Evolutionary conservation across 2,329 filamentous ascomycete genomes (phyloP), one percentile per base, ranked within the genome.

Genomic region (Cladosporium sp.): DNA sequence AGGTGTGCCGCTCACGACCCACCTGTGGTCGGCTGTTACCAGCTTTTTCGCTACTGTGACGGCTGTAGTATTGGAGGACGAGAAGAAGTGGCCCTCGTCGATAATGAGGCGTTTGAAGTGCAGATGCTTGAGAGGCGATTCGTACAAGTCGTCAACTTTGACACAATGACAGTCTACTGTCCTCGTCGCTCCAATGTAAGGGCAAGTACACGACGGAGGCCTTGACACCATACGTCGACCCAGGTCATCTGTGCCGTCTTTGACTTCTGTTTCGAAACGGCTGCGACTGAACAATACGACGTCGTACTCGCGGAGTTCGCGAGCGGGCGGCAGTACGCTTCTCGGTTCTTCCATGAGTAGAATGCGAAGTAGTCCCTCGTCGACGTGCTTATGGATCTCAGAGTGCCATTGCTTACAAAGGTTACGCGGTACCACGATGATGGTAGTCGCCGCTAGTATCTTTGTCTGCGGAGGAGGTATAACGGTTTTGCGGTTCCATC

Each of bases 1-100:
- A 2, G 92, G 92, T 0, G 92, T 97, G 50, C 92, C 92, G 1
- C 88, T 95, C 1, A 96, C 86, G 3, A 95, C 82, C 92, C 92
- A 96, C 8, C 87, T 82, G 15, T 88, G 80, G 41, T 89, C 84
- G 13, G 89, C 72, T 32, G 64, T 68, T 4, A 77, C 65, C 19
- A 84, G 73, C 44, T 75, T 70, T 30, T 77, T 70, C 4, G 82
- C 70, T 7, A 84, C 72, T 13, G 76, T 65, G 4, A 80, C 73
- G 27, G 81, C 79, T 40, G 74, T 78, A 1, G 82, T 89, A 2
- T 70, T 78, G 1, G 80, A 80, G 32, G 87, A 85, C 0, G 89
- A 88, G 52, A 96, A 84, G 53, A 80, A 86, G 65, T 96, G 90
- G 0, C 92, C 92, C 74, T 96, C 92, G 57, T 97, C 92, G 15